Percentiles rank a stretch among this genome's conserved stretches.
phyloP scores from a whole-genome alignment of 1,284 basidiomycete species.

The Ceratobasidium sp. region DNA sequence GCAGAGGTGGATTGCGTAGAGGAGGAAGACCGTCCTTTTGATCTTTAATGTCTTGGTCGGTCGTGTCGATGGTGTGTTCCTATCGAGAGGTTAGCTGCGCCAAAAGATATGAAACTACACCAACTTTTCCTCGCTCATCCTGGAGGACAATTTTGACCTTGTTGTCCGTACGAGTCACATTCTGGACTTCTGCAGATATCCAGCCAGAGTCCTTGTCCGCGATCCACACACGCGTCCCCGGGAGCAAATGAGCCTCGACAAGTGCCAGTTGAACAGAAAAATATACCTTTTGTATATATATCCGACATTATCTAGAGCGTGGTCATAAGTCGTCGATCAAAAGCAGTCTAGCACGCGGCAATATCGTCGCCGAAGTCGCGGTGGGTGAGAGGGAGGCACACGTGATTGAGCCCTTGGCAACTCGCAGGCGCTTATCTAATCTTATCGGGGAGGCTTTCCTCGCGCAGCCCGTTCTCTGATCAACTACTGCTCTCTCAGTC shows the following conservation, averaged over 20 bases:
- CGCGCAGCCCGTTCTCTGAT: too few species aligned
- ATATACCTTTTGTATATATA: slow-evolving; percentile 41
- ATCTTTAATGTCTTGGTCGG: slow-evolving; percentile 78
- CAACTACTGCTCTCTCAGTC: too few species aligned
- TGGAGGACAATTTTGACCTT: slow-evolving; percentile 79
- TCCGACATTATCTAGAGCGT: slow-evolving; percentile 42
- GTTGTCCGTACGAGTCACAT: slow-evolving; percentile 64
- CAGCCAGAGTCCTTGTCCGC: slow-evolving; percentile 92
- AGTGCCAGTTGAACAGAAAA: neutral
- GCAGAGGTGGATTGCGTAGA: slow-evolving; percentile 92
- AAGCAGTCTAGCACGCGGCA: slow-evolving; percentile 14
- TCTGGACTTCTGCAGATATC: slow-evolving; percentile 86
- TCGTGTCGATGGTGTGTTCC: slow-evolving; percentile 84
- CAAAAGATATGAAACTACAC: slow-evolving; percentile 38
- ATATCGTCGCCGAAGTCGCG: slow-evolving; percentile 15
- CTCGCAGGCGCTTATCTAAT: slow-evolving; percentile 11
- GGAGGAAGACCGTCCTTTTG: slow-evolving; percentile 85
- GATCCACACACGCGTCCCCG: slow-evolving; percentile 66
- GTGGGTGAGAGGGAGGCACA: neutral
- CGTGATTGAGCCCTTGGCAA: slow-evolving; percentile 42
- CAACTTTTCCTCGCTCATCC: slow-evolving; percentile 88
- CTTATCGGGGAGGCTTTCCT: too few species aligned
- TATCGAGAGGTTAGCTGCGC: slow-evolving; percentile 52
- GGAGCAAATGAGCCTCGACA: neutral
- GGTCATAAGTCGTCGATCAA: slow-evolving; percentile 38